phyloP scores from a whole-genome alignment of 768 basidiomycete genomes.

The Boletus sensibilis region DNA sequence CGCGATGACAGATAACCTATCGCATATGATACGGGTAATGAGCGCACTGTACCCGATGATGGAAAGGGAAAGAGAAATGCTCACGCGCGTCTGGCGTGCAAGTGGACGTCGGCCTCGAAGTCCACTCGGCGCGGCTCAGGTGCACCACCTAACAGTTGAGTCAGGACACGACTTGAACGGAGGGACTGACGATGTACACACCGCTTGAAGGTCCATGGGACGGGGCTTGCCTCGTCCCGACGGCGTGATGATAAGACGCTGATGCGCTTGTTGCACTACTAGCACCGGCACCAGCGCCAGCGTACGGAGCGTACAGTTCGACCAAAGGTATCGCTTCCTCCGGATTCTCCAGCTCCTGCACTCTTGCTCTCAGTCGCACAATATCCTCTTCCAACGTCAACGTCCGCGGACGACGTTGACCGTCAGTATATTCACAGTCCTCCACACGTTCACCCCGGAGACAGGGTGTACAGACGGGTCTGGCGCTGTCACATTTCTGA shows the following conservation, averaged over 20 bases:
- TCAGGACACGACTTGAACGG: not conserved
- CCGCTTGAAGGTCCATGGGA: not conserved
- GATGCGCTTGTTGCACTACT: not conserved
- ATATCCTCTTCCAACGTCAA: conserved; percentile 61
- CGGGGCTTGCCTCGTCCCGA: not conserved
- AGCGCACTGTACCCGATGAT: not conserved
- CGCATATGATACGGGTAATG: not conserved
- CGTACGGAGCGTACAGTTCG: conserved; percentile 52
- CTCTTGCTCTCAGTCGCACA: conserved; percentile 51
- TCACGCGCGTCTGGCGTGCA: conserved; percentile 13
- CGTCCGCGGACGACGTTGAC: conserved; percentile 56
- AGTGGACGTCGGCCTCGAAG: not conserved
- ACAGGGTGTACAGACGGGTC: conserved; percentile 67
- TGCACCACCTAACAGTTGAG: not conserved
- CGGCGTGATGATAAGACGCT: not conserved
- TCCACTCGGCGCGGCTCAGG: not conserved
- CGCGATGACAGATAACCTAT: conserved; percentile 41
- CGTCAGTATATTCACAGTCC: conserved; percentile 72
- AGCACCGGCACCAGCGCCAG: not conserved
- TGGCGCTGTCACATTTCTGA: conserved; percentile 66
- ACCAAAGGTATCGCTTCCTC: conserved; percentile 46
- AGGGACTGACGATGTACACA: not conserved
- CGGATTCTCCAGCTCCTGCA: conserved; percentile 58
- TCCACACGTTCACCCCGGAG: conserved; percentile 55
- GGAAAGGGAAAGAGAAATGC: not conserved